Evolutionary conservation across 129 eudicot genomes (phyloP), one percentile per base, ranked within the genome.

Genomic region (Pseudognaphalium luteoalbum): DNA sequence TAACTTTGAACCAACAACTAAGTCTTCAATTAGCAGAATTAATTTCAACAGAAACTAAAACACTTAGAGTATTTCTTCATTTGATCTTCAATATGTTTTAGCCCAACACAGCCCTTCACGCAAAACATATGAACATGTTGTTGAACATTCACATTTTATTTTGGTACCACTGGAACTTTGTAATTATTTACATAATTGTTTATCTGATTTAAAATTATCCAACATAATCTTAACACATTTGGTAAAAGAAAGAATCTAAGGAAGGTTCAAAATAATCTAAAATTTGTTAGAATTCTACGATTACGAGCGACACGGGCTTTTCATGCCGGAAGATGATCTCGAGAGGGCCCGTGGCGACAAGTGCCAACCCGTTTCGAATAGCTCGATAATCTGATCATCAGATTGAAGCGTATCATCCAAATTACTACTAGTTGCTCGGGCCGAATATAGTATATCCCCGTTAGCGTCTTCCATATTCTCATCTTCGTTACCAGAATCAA

Each of bases 361-460:
- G 42, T 83, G 84, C 89, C 89, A 85, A 50, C 89, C 80, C 4
- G 84, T 39, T 7, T 82, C 89, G 39, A 85, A 85, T 34, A 85
- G 66, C 61, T 85, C 89, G n/a, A 79, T 67, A 11, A 85, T 85
- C 0, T 86, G 86, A 82, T 82, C 86, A 56, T 76, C 84, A 28
- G 51, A 39, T 39, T 44, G 71, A 57, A 1, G 54, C 4, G 54
- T 80, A 9, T 67, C 56, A 11, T 71, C 79, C 0, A 78, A 75
- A 1, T 68, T 42, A 30, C 76, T 81, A 25, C 60, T 75, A 2
- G 37, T 59, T 0, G 72, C 21, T 42, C 71, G 59, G 25, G 77
- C 68, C 3, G 39, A 34, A 54, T 52, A 68, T 14, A 25, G 44
- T 19, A 7, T 22, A 39, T 51, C 37, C 39, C 65, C 28, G 16